Base-by-base conservation (phyloP, 2,329 filamentous ascomycete genomes). In the Lachnellula suecica region DNA sequence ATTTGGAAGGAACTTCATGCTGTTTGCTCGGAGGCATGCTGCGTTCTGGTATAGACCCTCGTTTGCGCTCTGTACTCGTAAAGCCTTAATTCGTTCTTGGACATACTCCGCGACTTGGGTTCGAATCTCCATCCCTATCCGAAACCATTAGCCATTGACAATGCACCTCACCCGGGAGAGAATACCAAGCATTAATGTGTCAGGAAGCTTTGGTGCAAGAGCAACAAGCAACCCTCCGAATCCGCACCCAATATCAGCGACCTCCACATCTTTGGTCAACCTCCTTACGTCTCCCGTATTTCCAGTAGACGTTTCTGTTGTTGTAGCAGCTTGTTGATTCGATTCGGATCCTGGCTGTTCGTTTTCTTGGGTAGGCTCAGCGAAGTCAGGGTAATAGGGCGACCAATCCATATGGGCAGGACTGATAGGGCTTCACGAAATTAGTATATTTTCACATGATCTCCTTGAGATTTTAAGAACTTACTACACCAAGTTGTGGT, bases 1-100 rank as follows among this genome's bases (percentile, higher is more conserved):
- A 68, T 99, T 97, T 57, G 95, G 93, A n/a, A 99, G 77, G 71
- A 97, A 99, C 70, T 99, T 99, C 94, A 99, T 99, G 4, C 91
- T 90, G 74, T 99, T 99, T 60, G 90, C 89, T 57, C 94, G 87
- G 44, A 99, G 77, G 67, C 91, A 95, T 29, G 88, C 85, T 49
- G 93, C 87, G 70, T 99, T 99, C 67, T 95, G 87, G 70, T 91
- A 97, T 43, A 75, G 71, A 46, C 72, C 70, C 24, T 69, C 67
- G 5, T 75, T 73, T 5, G 73, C 66, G 58, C 82, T 79, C 65
- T 92, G 85, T 11, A 77, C 74, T 4, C 94, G 85, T 17, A 97
- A 78, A 4, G 92, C 93, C 60, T 83, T 83, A 68, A 96, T 89
- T 65, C 91, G 87, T 61, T 95, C 89, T 69, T 90, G 84, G 4